A percentile compares a stretch with the other conserved stretches of the same genome.
Evolutionary conservation across 768 basidiomycete species (phyloP).

Genomic region (Xanthoconium stramineum): DNA sequence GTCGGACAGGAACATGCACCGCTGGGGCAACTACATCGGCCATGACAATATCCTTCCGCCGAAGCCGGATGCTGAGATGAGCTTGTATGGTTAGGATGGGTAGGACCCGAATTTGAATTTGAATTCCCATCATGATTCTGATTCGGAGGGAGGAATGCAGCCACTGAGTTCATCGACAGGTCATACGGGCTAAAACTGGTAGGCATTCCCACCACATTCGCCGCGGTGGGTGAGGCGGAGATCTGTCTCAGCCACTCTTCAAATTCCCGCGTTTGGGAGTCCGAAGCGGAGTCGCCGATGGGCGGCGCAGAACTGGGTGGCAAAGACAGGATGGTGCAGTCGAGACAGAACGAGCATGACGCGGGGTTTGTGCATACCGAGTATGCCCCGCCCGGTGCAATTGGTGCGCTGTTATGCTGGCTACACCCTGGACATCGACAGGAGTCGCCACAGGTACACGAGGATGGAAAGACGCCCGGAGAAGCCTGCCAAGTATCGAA

Average conservation of each 20-base stretch:
- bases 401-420: conserved; percentile 45
- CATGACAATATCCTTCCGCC: conserved; percentile 29
- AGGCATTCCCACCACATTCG: conserved; percentile 18
- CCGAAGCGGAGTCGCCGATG: conserved; percentile 39
- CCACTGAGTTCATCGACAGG: conserved; percentile 19
- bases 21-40: conserved; percentile 33
- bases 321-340: conserved; percentile 58
- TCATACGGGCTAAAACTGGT: conserved; percentile 31
- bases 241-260: conserved; percentile 66
- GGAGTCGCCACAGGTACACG: conserved; percentile 60
- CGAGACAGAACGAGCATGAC: conserved; percentile 50
- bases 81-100: conserved; percentile 4
- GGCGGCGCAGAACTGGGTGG: conserved; percentile 42
- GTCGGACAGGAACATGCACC: conserved; percentile 33
- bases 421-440: conserved; percentile 66
- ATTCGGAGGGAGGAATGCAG: conserved; percentile 11
- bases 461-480: conserved; percentile 37
- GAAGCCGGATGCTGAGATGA: conserved; percentile 16
- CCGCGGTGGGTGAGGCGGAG: conserved; percentile 19
- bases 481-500: conserved; percentile 26
- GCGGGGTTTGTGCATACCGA: conserved; percentile 37
- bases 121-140: conserved; percentile 2
- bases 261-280: conserved; percentile 44
- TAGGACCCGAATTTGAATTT: conserved; percentile 5
- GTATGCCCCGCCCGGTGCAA: conserved; percentile 36